phyloP scores from a whole-genome alignment of 1,139 yeast species.

The Suhomyces terraborum region DNA sequence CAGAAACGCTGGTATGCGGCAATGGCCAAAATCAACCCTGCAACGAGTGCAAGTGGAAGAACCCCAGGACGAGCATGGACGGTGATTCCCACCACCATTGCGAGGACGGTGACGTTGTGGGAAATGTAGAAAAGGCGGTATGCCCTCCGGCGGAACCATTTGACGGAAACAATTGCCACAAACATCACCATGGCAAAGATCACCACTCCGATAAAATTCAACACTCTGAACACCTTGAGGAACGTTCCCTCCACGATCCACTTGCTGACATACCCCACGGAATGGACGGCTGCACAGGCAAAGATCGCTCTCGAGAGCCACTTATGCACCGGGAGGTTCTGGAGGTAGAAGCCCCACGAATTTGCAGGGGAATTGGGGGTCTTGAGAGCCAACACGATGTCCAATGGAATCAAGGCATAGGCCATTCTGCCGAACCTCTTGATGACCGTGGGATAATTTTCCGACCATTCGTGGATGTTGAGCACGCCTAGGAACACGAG shows the following conservation, averaged over 20 bases:
- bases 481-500: constrained; percentile 24
- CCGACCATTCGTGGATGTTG: constrained; percentile 24
- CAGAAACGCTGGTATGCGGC: constrained; percentile 29
- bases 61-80: constrained; percentile 52
- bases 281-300: constrained; percentile 54
- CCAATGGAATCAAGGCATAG: constrained; percentile 65
- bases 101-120: constrained; percentile 36
- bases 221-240: constrained; percentile 41
- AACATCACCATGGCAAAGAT: constrained; percentile 45
- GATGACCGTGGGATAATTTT: constrained; percentile 26
- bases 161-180: constrained; percentile 57
- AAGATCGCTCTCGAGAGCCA: constrained; percentile 76
- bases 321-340: constrained; percentile 64
- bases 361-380: constrained; percentile 47
- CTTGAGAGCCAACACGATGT: constrained; percentile 59
- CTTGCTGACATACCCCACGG: constrained; percentile 51
- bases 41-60: constrained; percentile 27
- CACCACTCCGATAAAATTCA: constrained; percentile 65
- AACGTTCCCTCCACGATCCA: constrained; percentile 46
- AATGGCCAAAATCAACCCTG: constrained; percentile 23
- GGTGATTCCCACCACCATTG: constrained; percentile 33
- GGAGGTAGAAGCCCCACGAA: constrained; percentile 45
- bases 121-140: constrained; percentile 37
- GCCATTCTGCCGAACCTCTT: constrained; percentile 61
- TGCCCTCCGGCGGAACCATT: constrained; percentile 26